phyloP scores from a whole-genome alignment of 2,329 filamentous ascomycete genomes.

The Huntiella bhutanensis region DNA sequence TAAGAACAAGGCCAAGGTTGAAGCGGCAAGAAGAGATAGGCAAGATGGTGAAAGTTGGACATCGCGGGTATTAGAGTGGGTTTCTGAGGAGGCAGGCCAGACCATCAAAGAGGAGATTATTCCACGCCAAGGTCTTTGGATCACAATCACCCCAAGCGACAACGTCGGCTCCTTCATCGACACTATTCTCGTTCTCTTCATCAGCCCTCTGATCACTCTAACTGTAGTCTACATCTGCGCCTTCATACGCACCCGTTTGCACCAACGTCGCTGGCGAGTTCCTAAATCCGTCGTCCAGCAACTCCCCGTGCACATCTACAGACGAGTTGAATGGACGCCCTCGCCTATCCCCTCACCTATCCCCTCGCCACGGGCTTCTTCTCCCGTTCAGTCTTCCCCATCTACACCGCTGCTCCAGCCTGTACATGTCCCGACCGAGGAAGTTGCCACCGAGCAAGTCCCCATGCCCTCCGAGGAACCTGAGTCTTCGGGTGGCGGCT shows the following conservation, averaged over 20 bases:
- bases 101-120: constrained; percentile 15
- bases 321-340: constrained; percentile 46
- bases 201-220: constrained; percentile 80
- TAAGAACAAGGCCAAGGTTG: constrained; percentile 16
- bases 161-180: constrained; percentile 81
- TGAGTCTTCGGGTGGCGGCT: constrained; percentile 13
- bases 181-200: constrained; percentile 85
- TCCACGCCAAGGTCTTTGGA: constrained; percentile 65
- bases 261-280: constrained; percentile 82
- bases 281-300: constrained; percentile 90
- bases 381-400: constrained; percentile 45
- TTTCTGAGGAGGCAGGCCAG: constrained; percentile 44
- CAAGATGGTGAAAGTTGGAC: constrained; percentile 22
- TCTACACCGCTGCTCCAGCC: constrained; percentile 64
- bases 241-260: constrained; percentile 71
- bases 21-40: constrained; percentile 15
- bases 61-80: constrained; percentile 61
- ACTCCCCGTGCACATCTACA: constrained; percentile 87
- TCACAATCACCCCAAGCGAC: constrained; percentile 83
- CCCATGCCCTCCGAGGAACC: constrained; percentile 15
- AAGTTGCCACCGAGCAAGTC: constrained; percentile 31
- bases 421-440: constrained; percentile 33
- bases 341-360: constrained; percentile 34
- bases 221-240: constrained; percentile 84
- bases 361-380: constrained; percentile 28